Percentiles rank a stretch among this genome's conserved stretches.
Conservation (phyloP, 1,284 basidiomycete genomes). For the Vanrija humicola region DNA sequence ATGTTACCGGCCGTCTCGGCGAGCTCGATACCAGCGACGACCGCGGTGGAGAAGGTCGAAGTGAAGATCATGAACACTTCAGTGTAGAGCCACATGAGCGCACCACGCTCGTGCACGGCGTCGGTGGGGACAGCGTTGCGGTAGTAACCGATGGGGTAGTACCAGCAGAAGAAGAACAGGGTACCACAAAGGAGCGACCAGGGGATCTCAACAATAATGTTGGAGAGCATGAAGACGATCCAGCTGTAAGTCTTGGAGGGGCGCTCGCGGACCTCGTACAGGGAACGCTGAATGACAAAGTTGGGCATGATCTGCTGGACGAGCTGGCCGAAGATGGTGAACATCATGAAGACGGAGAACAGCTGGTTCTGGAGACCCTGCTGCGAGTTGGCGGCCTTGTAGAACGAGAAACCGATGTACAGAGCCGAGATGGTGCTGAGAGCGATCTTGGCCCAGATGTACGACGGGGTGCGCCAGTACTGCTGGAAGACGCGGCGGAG, state of each 20-base stretch:
- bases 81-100: conserved; percentile 44
- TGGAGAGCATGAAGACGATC: conserved; percentile 58
- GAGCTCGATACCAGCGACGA: conserved; percentile 43
- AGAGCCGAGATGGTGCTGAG: conserved; percentile 48
- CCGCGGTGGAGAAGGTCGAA: conserved; percentile 46
- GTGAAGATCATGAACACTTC: conserved; percentile 48
- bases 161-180: conserved; percentile 50
- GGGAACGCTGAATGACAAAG: conserved; percentile 53
- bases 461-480: conserved; percentile 65
- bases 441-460: conserved; percentile 68
- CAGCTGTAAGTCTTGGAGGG: conserved; percentile 77
- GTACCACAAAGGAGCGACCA: conserved; percentile 53
- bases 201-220: conserved; percentile 49
- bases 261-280: conserved; percentile 71
- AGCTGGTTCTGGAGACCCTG: conserved; percentile 79
- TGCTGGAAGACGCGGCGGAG: conserved; percentile 56
- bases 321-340: conserved; percentile 49
- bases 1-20: conserved; percentile 50
- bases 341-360: conserved; percentile 56
- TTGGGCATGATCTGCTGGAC: conserved; percentile 51
- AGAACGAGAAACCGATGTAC: conserved; percentile 59
- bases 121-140: conserved; percentile 42
- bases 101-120: conserved; percentile 39
- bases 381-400: conserved; percentile 60
- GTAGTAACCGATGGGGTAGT: conserved; percentile 50